Conservation (phyloP, 108 stramenopile species). For the Epithemia pelagica region DNA sequence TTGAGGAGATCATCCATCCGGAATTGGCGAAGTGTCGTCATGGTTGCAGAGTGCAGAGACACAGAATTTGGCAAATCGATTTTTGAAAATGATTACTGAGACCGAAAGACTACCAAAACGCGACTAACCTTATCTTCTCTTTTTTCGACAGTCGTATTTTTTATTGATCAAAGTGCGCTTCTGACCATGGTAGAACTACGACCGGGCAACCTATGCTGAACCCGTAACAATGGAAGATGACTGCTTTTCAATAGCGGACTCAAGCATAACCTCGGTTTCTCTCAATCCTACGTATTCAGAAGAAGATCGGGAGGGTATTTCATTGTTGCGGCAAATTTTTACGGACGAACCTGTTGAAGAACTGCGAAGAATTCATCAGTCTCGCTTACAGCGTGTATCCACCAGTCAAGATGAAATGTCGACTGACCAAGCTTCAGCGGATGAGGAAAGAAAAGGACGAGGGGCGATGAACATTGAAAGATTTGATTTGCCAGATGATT, state of each 20-base stretch:
- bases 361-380: constrained; percentile 12
- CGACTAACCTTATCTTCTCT: too few relatives aligned
- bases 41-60: constrained; percentile 29
- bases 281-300: background rate
- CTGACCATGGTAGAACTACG: too few relatives aligned
- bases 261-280: background rate
- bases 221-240: background rate
- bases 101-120: too few relatives aligned
- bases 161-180: too few relatives aligned
- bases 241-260: background rate
- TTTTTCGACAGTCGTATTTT: too few relatives aligned
- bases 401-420: constrained; percentile 2
- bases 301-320: constrained; percentile 11
- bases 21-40: constrained; percentile 89
- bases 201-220: too few relatives aligned
- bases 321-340: constrained; percentile 22
- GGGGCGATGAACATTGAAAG: background rate
- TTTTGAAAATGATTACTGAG: too few relatives aligned
- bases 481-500: constrained; percentile 21
- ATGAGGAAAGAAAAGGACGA: background rate
- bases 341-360: constrained; percentile 14
- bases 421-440: background rate
- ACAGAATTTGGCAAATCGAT: too few relatives aligned
- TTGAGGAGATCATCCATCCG: constrained; percentile 88
- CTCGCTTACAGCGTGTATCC: background rate